phyloP scores from a whole-genome alignment of 1,284 basidiomycete genomes.

The Marasmius oreades region DNA sequence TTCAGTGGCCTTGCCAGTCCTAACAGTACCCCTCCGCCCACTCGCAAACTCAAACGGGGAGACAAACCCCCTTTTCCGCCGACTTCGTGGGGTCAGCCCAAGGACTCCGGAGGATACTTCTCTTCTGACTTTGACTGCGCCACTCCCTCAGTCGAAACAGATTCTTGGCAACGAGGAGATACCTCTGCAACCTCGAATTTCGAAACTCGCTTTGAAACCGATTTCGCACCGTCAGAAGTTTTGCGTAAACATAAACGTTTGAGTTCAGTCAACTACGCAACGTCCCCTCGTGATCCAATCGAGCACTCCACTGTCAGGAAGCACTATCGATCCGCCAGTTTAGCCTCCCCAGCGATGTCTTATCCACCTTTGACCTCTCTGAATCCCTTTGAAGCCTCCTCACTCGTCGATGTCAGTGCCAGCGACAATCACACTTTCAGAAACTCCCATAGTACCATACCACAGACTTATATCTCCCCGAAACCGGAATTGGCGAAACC shows the following conservation, averaged over 20 bases:
- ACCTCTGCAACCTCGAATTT: constrained; percentile 29
- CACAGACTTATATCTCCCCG: constrained; percentile 35
- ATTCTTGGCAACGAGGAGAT: constrained; percentile 14
- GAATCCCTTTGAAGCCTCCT: constrained; percentile 15
- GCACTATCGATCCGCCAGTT: constrained; percentile 19
- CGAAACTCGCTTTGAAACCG: constrained; percentile 38
- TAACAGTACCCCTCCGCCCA: constrained; percentile 32
- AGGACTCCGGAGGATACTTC: constrained; percentile 53
- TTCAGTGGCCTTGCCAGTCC: constrained; percentile 51
- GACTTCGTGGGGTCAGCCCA: constrained; percentile 52
- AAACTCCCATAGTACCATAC: constrained; percentile 7
- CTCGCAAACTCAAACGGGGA: constrained; percentile 49
- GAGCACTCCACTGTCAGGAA: constrained; percentile 2
- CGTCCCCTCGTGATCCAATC: constrained; percentile 12
- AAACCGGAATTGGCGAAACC: constrained; percentile 49
- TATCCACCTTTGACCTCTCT: constrained; percentile 10
- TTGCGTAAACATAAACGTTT: constrained; percentile 10
- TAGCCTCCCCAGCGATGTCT: constrained; percentile 9
- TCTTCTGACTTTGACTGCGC: constrained; percentile 20
- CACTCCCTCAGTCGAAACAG: constrained; percentile 6
- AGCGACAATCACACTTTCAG: constrained; percentile 16
- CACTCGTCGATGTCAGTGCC: constrained; percentile 9
- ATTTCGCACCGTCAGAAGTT: constrained; percentile 29
- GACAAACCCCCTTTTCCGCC: constrained; percentile 54
- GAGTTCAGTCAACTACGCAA: neutral